Evolutionary conservation across 306 rosid species (phyloP), one percentile per base, ranked within the genome.

Genomic region (Quercus rubra): DNA sequence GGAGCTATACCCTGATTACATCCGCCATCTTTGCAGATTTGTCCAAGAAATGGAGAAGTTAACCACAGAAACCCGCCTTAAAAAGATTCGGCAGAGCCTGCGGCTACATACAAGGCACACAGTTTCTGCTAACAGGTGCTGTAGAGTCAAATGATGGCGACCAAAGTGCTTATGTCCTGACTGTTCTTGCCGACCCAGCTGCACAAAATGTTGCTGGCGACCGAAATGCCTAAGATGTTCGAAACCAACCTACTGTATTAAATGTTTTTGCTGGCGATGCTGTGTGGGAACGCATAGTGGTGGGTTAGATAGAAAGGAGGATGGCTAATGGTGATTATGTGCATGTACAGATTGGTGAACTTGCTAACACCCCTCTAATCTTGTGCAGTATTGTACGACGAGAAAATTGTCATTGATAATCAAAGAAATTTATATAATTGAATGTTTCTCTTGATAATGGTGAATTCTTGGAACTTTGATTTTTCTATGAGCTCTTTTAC

Each of bases 1-100:
- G 87, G 98, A 96, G 93, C 94, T 96, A 51, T 96, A 93, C 88
- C 99, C 99, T 1, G 98, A 96, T 77, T 96, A 93, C 90, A 93
- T 96, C 67, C 87, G 87, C 85, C 98, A 93, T 83, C 90, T 96
- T 49, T 87, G 91, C 90, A 89, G 87, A 81, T 96, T 88, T 25
- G 77, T 96, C 79, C 93, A 79, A 71, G 98, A 93, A 83, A 91
- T 96, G 97, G 99, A 96, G 85, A 91, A 76, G 74, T 82, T 88
- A 74, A 93, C 98, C 41, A 96, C 99, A 0, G 88, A 80, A 79
- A 88, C 77, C 56, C 94, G 85, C 59, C 93, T 96, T 0, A 87
- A 88, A 55, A 93, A 84, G 88, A 91, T 96, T 73, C 74, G 94
- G 20, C 91, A 85, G 68, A 85, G 54, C 58, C 74, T 79, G 15